Base-by-base conservation (phyloP, 768 basidiomycete species). In the Lactarius indigo region DNA sequence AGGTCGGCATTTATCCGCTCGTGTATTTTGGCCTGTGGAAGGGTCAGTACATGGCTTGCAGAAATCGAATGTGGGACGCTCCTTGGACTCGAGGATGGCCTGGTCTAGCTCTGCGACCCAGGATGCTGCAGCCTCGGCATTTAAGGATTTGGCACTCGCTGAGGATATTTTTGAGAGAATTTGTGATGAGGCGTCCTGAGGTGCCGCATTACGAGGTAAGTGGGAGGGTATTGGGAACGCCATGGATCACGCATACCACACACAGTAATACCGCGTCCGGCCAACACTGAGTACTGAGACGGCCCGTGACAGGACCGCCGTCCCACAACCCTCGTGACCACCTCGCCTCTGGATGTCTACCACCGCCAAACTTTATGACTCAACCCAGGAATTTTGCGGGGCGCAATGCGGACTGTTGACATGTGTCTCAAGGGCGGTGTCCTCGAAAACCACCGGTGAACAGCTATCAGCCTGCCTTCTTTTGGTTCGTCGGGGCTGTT, bases 51-150 rank as follows among this genome's bases (percentile, higher is more conserved):
- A 63, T 62, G 1, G 61, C 39, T 61, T 31, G 37, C 31, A 67
- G 61, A 42, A 41, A n/a, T 20, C 20, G 35, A 37, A 23, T 18
- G 28, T n/a, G 56, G 30, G 33, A 37, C 44, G 59, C 72, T 92
- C 94, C 81, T 92, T 91, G 13, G 90, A 92, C 41, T 79, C 78
- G 28, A 78, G 77, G 66, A 95, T 90, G 15, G 87, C 85, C 56
- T 84, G 81, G 70, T 95, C 87, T 33, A 96, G 80, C 73, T 91
- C 89, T 1, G 78, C 74, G 44, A 91, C 78, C 90, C 91, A 94
- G 64, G 85, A 86, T 35, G 83, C 78, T 15, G 87, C 88, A 60
- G 89, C 73, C 39, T 80, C 72, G 47, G 89, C 84, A 70, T 81
- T 86, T 41, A 94, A 75, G 1, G 86, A 79, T 69, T 85, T 79